phyloP scores from a whole-genome alignment of 75 land plant genomes.

The Picea glauca region DNA sequence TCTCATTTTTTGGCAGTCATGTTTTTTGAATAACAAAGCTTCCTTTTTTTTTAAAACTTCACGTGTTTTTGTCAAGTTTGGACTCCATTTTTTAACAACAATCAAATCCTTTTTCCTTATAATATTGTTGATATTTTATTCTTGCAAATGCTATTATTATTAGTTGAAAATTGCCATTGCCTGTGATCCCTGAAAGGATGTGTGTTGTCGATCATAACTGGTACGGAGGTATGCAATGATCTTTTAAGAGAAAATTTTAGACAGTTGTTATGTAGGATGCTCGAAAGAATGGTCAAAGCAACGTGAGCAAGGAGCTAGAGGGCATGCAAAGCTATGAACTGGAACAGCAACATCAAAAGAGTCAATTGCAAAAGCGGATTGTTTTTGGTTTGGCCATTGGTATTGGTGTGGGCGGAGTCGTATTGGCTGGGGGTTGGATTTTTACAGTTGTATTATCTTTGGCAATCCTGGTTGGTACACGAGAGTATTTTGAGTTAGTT shows the following conservation, averaged over 20 bases:
- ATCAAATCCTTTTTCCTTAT: neutral
- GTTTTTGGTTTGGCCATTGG: conserved; percentile 84
- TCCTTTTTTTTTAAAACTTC: neutral
- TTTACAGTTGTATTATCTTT: conserved; percentile 64
- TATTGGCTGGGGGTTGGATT: conserved; percentile 93
- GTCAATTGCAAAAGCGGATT: conserved; percentile 76
- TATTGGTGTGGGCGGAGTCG: conserved; percentile 55
- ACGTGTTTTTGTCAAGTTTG: neutral
- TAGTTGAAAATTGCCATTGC: too few relatives aligned
- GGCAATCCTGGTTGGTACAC: conserved; percentile 53
- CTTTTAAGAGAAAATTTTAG: neutral
- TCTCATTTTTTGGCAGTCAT: neutral
- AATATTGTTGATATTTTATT: neutral
- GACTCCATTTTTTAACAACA: neutral
- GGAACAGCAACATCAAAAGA: conserved; percentile 32
- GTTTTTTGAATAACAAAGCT: neutral
- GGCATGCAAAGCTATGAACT: neutral
- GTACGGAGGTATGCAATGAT: neutral
- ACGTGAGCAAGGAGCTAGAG: neutral
- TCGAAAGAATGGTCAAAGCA: neutral
- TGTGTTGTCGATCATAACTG: neutral
- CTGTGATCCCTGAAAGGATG: neutral
- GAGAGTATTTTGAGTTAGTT: conserved; percentile 95
- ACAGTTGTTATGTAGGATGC: conserved; percentile 10
- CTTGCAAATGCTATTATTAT: neutral